Evolutionary conservation across 1,284 basidiomycete species (phyloP), one percentile per base, ranked within the genome.

Genomic region (Meripilus lineatus): DNA sequence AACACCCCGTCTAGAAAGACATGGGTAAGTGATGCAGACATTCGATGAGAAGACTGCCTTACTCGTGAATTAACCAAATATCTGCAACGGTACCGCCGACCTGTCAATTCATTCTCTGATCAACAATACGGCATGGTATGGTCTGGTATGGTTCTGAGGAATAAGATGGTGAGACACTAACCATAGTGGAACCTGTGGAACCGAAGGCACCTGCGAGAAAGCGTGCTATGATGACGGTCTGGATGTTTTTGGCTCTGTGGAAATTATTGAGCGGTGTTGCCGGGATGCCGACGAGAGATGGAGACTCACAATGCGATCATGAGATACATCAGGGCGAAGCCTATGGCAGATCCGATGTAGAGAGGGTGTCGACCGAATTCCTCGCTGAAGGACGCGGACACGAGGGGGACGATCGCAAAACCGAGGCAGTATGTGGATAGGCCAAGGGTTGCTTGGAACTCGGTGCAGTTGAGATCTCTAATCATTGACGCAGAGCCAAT

Each of bases 61-160:
- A 84, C 81, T 86, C 74, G 47, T 71, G 66, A 10, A 79, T 70
- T 0, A 60, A 53, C 75, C 80, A 89, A 23, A 89, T 78, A 57
- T 88, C 85, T 10, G 83, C 77, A 26, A 91, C 74, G 0, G 82
- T 85, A 1, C 87, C 87, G 13, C 86, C 85, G 2, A 89, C 50
- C 50, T 52, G 33, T 18, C 7, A 20, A 14, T 24, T 3, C 14
- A n/a, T n/a, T n/a, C n/a, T n/a, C n/a, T n/a, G 20, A 17, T 23
- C 6, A 23, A 46, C 11, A 18, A 18, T 17, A 15, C 17, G 20
- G 6, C 18, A 5, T 14, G 28, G 22, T 22, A 40, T 17, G 33
- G 8, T 5, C 13, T 17, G n/a, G n/a, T n/a, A n/a, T n/a, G n/a
- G n/a, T n/a, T n/a, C n/a, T n/a, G n/a, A n/a, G n/a, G n/a, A n/a